Conservation (phyloP, 768 basidiomycete genomes). For the Russula earlei region DNA sequence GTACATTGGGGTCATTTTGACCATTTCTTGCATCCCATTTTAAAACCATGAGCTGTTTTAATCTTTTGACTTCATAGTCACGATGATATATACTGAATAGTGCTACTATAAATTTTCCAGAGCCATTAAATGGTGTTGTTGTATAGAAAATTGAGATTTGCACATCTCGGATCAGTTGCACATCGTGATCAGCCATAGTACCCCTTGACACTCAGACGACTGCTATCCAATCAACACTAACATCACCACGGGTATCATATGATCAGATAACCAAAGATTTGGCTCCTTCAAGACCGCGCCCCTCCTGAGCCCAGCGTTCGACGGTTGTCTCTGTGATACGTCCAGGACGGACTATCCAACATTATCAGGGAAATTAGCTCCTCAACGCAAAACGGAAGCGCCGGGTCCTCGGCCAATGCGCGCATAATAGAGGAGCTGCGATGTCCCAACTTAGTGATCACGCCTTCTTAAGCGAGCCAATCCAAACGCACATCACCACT, state of each 20-base stretch:
- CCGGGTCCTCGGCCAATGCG: conserved; percentile 32
- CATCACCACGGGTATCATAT: not conserved
- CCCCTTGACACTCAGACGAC: too few species aligned
- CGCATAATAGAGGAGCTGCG: conserved; percentile 36
- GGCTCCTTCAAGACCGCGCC: conserved; percentile 1
- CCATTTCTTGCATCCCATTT: too few species aligned
- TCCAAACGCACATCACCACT: conserved; percentile 37
- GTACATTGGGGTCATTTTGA: too few species aligned
- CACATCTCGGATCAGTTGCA: too few species aligned
- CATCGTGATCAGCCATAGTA: too few species aligned
- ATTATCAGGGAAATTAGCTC: conserved; percentile 30
- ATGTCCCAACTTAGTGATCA: not conserved
- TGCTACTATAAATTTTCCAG: too few species aligned
- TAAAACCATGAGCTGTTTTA: too few species aligned
- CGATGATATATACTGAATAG: too few species aligned
- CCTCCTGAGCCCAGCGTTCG: conserved; percentile 12
- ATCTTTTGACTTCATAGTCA: too few species aligned
- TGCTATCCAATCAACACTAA: too few species aligned
- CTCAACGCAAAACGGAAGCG: conserved; percentile 30
- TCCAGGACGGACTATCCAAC: conserved; percentile 35
- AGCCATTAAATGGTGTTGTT: too few species aligned
- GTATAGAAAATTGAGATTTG: too few species aligned
- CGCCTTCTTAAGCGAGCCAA: not conserved
- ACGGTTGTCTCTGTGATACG: conserved; percentile 34
- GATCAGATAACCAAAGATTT: not conserved